Conservation (phyloP, 129 eudicot genomes). For the Lonicera japonica region DNA sequence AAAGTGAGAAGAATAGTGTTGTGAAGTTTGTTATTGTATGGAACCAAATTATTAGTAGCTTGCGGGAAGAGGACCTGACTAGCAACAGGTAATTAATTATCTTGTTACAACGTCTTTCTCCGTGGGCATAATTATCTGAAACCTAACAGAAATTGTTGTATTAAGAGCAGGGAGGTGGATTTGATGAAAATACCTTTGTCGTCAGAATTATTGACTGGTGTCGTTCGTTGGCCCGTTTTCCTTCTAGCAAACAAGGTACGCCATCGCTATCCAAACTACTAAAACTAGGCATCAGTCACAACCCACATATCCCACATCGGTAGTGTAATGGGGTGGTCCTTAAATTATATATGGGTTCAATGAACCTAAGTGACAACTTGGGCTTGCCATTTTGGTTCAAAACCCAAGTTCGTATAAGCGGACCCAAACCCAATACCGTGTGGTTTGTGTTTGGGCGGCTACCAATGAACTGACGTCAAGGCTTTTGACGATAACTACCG, state of each 20-base stretch:
- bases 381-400: too few relatives aligned
- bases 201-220: constrained; percentile 60
- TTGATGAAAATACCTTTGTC: constrained; percentile 90
- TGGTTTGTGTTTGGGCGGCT: too few relatives aligned
- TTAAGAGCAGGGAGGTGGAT: constrained; percentile 76
- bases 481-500: too few relatives aligned
- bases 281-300: too few relatives aligned
- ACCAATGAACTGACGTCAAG: too few relatives aligned
- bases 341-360: too few relatives aligned
- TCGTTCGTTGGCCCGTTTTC: constrained; percentile 84
- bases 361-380: too few relatives aligned
- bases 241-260: constrained; percentile 88
- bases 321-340: too few relatives aligned
- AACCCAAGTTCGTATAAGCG: too few relatives aligned
- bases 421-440: too few relatives aligned
- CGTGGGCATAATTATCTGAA: background rate
- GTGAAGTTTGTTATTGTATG: constrained; percentile 78
- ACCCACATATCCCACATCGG: too few relatives aligned
- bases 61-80: constrained; percentile 90
- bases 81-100: constrained; percentile 70
- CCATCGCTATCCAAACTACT: background rate
- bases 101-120: constrained; percentile 5
- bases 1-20: constrained; percentile 46
- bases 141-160: constrained; percentile 9
- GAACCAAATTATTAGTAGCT: constrained; percentile 87